Conservation (phyloP, 768 basidiomycete genomes). For the Nidularia pulvinata region DNA sequence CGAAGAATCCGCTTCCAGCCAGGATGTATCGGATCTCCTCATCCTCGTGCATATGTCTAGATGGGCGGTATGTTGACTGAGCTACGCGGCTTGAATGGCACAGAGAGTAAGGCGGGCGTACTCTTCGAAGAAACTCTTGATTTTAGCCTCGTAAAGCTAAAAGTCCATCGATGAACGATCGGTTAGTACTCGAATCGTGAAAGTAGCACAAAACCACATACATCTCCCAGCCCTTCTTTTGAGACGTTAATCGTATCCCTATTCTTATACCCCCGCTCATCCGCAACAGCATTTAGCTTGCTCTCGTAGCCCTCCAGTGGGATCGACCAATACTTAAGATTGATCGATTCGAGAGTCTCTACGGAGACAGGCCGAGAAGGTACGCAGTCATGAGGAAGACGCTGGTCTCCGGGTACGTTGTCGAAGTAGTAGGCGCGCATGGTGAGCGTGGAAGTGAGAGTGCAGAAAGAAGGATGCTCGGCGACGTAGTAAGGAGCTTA, state of each 20-base stretch:
- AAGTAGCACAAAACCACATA: constrained; percentile 17
- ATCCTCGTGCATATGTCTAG: constrained; percentile 92
- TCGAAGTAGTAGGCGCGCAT: constrained; percentile 84
- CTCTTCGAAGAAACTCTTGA: constrained; percentile 87
- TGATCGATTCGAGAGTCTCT: constrained; percentile 50
- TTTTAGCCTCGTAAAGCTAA: constrained; percentile 71
- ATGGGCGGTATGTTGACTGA: not conserved
- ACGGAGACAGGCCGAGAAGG: constrained; percentile 51
- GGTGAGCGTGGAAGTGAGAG: too few relatives aligned
- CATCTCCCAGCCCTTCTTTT: constrained; percentile 77
- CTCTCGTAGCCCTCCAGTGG: constrained; percentile 60
- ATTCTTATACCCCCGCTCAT: constrained; percentile 73
- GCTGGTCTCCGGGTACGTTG: constrained; percentile 78
- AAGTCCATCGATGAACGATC: not conserved
- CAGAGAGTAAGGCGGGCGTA: constrained; percentile 28
- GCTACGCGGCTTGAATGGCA: not conserved
- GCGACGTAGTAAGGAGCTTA: too few relatives aligned
- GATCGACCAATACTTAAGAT: constrained; percentile 68
- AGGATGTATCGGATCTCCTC: constrained; percentile 94
- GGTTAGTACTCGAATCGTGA: not conserved
- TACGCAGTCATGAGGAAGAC: constrained; percentile 74
- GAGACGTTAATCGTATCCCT: constrained; percentile 79
- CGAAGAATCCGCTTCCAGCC: constrained; percentile 87
- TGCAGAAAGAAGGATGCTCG: too few relatives aligned
- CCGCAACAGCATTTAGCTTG: constrained; percentile 62